A percentile compares a stretch with the other conserved stretches of the same genome.
These are phyloP conservation scores for Sanghuangporus sanghuang DNA, from an alignment of 1,284 basidiomycete species.

Conservation along the genomic window DNA sequence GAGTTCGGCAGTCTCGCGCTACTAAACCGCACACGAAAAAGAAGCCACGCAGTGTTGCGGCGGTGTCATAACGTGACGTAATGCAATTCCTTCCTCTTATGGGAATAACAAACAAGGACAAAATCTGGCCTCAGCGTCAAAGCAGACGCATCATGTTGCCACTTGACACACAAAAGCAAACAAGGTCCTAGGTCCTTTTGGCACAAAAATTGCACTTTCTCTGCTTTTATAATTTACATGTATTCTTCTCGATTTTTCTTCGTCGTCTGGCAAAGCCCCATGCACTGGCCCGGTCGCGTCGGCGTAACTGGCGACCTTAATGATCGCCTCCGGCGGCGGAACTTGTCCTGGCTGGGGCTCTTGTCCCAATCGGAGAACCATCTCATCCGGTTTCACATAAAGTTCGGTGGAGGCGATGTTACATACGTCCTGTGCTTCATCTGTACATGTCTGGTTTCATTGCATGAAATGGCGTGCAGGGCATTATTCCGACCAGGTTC, in stretches of 20 bases:
- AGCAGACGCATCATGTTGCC: background rate
- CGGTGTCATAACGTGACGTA: constrained; percentile 1
- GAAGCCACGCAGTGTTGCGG: background rate
- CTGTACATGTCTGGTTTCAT: background rate
- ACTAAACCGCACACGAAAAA: background rate
- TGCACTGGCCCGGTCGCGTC: background rate
- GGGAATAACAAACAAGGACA: background rate
- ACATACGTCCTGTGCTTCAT: background rate
- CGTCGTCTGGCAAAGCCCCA: background rate
- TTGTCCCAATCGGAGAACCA: background rate
- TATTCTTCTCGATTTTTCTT: background rate
- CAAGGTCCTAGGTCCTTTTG: background rate
- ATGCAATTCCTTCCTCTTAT: background rate
- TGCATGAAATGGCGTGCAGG: background rate
- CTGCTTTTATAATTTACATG: background rate
- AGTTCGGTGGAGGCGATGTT: background rate
- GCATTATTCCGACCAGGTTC: background rate
- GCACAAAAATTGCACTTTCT: too few species aligned
- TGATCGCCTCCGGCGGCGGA: background rate
- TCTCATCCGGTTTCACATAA: background rate
- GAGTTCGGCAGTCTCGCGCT: background rate
- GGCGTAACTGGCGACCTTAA: constrained; percentile 2
- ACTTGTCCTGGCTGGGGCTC: background rate
- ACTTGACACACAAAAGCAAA: background rate
- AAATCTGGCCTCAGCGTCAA: background rate